Evolutionary conservation across 352 stramenopile species (phyloP).

Genomic region (Globisporangium perplexum): DNA sequence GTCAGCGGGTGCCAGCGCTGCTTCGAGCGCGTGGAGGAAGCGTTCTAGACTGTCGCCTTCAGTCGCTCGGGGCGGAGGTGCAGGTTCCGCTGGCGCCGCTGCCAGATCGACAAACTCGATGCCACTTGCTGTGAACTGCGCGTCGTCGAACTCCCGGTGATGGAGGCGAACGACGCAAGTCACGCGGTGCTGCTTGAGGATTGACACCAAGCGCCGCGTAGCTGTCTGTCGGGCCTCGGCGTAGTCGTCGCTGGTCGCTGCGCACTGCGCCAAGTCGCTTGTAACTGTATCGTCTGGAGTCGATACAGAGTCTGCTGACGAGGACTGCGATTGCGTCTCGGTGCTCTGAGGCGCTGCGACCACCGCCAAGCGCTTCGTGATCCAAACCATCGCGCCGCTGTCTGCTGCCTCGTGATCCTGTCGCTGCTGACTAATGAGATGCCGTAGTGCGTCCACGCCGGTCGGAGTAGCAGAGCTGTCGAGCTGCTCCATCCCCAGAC

Average conservation of each 20-base stretch:
- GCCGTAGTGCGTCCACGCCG: constrained; percentile 1
- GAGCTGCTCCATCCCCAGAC: constrained; percentile 13
- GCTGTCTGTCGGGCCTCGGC: background rate
- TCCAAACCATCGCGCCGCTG: constrained; percentile 1
- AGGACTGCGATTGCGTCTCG: background rate
- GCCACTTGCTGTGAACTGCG: constrained; percentile 67
- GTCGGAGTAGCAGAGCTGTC: background rate
- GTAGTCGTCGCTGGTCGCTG: background rate
- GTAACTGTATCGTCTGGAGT: background rate
- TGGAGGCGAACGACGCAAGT: constrained; percentile 92
- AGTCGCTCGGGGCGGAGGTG: constrained; percentile 47
- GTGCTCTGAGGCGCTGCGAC: background rate
- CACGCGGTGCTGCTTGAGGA: constrained; percentile 60
- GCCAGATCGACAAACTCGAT: constrained; percentile 91
- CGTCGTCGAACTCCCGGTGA: constrained; percentile 89
- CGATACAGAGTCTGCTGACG: background rate
- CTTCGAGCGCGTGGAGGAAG: constrained; percentile 90
- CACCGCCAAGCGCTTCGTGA: constrained; percentile 22
- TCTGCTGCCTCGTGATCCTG: background rate
- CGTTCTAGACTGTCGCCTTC: constrained; percentile 68
- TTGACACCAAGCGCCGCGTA: constrained; percentile 1
- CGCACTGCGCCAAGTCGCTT: background rate
- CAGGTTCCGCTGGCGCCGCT: constrained; percentile 30
- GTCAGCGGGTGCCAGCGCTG: constrained; percentile 7
- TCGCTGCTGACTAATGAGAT: background rate